These are phyloP conservation scores for Herpotrichia juniperi DNA, from an alignment of 2,329 filamentous ascomycete species.

Conservation along the genomic window DNA sequence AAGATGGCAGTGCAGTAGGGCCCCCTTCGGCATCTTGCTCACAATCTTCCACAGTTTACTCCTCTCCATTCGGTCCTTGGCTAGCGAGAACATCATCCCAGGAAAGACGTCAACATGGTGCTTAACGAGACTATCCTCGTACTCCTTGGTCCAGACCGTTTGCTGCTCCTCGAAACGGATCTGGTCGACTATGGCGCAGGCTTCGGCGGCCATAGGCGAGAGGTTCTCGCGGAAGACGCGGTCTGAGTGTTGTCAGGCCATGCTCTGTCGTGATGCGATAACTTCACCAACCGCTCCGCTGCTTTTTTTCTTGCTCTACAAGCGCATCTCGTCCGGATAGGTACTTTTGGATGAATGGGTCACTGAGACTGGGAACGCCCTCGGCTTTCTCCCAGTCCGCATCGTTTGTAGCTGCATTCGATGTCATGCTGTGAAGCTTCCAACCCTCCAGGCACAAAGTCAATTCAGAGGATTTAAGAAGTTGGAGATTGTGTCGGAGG, in stretches of 20 bases:
- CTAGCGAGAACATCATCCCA: conserved; percentile 91
- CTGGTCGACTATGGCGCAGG: conserved; percentile 77
- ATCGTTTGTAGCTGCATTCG: conserved; percentile 28
- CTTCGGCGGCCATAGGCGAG: conserved; percentile 77
- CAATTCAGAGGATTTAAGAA: neutral
- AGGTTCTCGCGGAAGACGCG: conserved; percentile 74
- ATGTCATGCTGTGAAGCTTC: conserved; percentile 22
- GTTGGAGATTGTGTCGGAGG: neutral
- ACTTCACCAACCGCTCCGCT: conserved; percentile 73
- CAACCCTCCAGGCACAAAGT: neutral
- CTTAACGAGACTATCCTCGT: conserved; percentile 72
- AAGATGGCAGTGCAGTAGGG: conserved; percentile 83
- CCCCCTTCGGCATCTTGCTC: conserved; percentile 85
- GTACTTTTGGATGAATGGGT: conserved; percentile 84
- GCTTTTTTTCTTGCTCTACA: conserved; percentile 79
- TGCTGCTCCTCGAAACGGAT: conserved; percentile 80
- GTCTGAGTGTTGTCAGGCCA: conserved; percentile 56
- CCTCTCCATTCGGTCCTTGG: conserved; percentile 83
- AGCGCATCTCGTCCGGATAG: conserved; percentile 75
- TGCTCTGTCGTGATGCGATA: neutral
- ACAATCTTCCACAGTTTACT: conserved; percentile 88
- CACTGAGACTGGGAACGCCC: conserved; percentile 55
- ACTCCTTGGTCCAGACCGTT: conserved; percentile 75
- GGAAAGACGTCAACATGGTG: conserved; percentile 73
- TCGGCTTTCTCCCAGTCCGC: conserved; percentile 49